These are phyloP conservation scores for Tolypocladium ovalisporum DNA, from an alignment of 2,329 filamentous ascomycete species.

Conservation along the genomic window DNA sequence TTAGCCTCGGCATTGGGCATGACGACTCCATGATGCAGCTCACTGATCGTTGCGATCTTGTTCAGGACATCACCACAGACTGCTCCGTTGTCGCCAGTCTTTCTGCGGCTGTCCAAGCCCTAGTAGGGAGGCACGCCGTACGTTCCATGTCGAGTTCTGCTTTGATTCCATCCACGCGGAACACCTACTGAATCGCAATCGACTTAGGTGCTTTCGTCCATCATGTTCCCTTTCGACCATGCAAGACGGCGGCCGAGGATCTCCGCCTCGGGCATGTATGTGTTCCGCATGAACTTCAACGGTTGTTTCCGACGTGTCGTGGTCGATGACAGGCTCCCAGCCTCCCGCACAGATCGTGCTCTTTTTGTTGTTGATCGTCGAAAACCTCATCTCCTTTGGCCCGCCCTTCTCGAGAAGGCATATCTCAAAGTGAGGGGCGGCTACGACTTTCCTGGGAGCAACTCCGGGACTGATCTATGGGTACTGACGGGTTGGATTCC, in stretches of 20 bases:
- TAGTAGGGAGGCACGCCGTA: conserved; percentile 60
- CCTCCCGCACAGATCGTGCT: conserved; percentile 61
- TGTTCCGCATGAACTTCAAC: conserved; percentile 91
- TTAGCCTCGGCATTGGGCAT: conserved; percentile 18
- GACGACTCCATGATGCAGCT: conserved; percentile 43
- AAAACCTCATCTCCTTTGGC: conserved; percentile 78
- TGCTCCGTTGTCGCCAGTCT: conserved; percentile 95
- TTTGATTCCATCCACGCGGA: not conserved
- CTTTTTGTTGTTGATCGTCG: conserved; percentile 82
- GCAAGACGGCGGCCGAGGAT: conserved; percentile 43
- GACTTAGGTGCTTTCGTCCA: conserved; percentile 53
- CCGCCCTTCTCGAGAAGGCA: conserved; percentile 86
- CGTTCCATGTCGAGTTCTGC: conserved; percentile 8
- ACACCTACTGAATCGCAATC: conserved; percentile 1
- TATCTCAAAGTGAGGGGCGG: conserved; percentile 92
- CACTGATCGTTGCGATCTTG: conserved; percentile 60
- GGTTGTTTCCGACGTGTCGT: conserved; percentile 79
- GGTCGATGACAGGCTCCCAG: conserved; percentile 80
- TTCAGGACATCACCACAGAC: conserved; percentile 91
- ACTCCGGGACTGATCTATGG: conserved; percentile 91
- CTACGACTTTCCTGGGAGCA: conserved; percentile 96
- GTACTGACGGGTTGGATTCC: conserved; percentile 93
- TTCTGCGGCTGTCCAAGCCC: conserved; percentile 64
- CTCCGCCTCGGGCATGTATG: conserved; percentile 77
- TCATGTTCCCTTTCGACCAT: conserved; percentile 66